Evolutionary conservation across 129 eudicot genomes (phyloP).

Genomic region (Glebionis coronaria): DNA sequence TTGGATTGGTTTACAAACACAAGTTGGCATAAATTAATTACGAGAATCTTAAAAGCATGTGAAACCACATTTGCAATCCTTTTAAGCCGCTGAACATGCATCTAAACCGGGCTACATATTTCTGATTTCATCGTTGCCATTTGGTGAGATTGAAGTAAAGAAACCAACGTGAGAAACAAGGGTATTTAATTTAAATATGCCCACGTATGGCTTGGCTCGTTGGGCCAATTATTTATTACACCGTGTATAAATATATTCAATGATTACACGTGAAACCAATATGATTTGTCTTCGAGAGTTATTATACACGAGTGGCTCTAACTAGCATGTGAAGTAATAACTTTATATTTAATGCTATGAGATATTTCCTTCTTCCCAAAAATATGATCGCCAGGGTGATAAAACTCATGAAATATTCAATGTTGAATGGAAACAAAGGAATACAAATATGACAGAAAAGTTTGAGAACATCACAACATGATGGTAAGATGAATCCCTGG

Average conservation of each 20-base stretch:
- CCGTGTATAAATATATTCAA: too few relatives aligned
- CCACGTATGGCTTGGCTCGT: slow-evolving; percentile 31
- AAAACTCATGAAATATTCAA: too few relatives aligned
- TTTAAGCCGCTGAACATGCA: slow-evolving; percentile 27
- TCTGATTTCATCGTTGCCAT: slow-evolving; percentile 28
- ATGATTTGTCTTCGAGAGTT: slow-evolving; percentile 14
- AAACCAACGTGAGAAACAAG: slow-evolving; percentile 34
- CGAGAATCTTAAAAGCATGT: slow-evolving; percentile 25
- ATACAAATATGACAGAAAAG: too few relatives aligned
- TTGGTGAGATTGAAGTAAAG: slow-evolving; percentile 30
- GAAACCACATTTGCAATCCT: slow-evolving; percentile 29
- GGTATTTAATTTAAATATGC: slow-evolving; percentile 14
- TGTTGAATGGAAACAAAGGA: too few relatives aligned
- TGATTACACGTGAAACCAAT: slow-evolving; percentile 16
- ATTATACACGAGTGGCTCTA: slow-evolving; percentile 18
- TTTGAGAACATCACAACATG: too few relatives aligned
- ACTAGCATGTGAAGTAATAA: neutral
- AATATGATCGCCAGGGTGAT: too few relatives aligned
- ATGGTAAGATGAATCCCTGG: too few relatives aligned
- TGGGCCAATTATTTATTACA: neutral
- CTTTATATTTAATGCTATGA: neutral
- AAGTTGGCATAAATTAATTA: slow-evolving; percentile 20
- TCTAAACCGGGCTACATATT: slow-evolving; percentile 29
- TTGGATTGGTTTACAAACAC: slow-evolving; percentile 22
- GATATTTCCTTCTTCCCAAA: slow-evolving; percentile 1